Base-by-base conservation (phyloP, 2,329 filamentous ascomycete species). In the Zymoseptoria brevis region DNA sequence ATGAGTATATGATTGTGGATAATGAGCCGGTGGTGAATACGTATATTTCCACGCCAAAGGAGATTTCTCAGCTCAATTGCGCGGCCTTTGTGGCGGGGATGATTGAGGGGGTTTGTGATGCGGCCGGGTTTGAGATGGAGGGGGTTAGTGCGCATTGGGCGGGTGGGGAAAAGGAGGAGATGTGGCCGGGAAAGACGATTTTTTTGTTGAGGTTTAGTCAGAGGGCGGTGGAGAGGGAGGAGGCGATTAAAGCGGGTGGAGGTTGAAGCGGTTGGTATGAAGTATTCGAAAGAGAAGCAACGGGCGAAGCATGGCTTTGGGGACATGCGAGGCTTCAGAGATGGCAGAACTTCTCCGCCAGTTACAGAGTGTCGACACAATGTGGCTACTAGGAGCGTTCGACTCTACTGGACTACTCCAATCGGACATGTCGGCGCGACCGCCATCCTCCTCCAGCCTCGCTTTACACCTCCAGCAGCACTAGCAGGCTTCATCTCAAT, bases 1-100 rank as follows among this genome's bases (percentile, higher is more conserved):
- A 94, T 68, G 93, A 97, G 79, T 99, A 97, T 80, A 97, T 99
- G 93, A 94, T 99, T 69, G 90, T 92, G 69, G 94, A 99, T 77
- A 97, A 99, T 76, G 94, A 97, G 73, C 94, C 94, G 21, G 81
- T 97, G 55, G 93, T 97, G 48, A 97, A 96, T 75, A 87, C 88
- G 63, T 97, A 94, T 77, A 88, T 99, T 71, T 90, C 86, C 68
- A 88, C 97, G 56, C 94, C 94, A 16, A 88, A 88, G 70, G 94
- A 99, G 76, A 96, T 99, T 89, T 91, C 84, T 75, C 89, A 94
- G 82, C 81, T 99, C 70, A 97, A 96, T 75, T 96, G 93, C 75
- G 94, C 93, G 19, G 94, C 94, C 8, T 99, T 89, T 72, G 91
- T 96, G 19, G 94, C 94, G 0, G 94, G 94, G 19, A 88, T 99